phyloP scores from a whole-genome alignment of 2,329 filamentous ascomycete species.

The Didymella pinodella region DNA sequence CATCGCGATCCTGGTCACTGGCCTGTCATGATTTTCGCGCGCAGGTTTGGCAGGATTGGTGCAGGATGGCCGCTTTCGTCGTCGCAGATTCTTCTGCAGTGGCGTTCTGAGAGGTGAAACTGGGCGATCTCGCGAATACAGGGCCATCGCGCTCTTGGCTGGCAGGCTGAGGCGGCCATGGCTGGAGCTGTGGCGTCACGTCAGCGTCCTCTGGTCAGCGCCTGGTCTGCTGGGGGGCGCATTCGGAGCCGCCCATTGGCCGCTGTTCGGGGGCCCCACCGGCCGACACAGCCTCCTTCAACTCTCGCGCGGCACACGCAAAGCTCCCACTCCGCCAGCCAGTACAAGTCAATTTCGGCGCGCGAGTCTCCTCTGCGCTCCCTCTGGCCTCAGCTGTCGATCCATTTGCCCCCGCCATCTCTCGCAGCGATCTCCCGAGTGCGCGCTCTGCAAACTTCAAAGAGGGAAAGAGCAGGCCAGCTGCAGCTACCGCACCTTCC shows the following conservation, averaged over 20 bases:
- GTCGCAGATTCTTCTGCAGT: constrained; percentile 13
- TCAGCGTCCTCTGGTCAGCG: constrained; percentile 3
- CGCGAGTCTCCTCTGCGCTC: constrained; percentile 9
- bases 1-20: not conserved
- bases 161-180: not conserved
- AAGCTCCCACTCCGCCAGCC: constrained; percentile 19
- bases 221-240: constrained; percentile 3
- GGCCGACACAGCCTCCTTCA: constrained; percentile 15
- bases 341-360: constrained; percentile 16
- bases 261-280: constrained; percentile 4
- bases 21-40: constrained; percentile 1
- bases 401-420: constrained; percentile 9
- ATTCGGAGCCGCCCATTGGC: constrained; percentile 5
- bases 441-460: constrained; percentile 2
- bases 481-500: constrained; percentile 20
- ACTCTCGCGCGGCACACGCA: constrained; percentile 21
- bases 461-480: constrained; percentile 12
- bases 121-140: constrained; percentile 7
- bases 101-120: constrained; percentile 7
- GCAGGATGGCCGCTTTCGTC: constrained; percentile 4
- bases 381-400: constrained; percentile 5
- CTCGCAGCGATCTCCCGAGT: constrained; percentile 11
- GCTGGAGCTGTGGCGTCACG: constrained; percentile 15
- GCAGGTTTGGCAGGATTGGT: constrained; percentile 5
- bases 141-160: constrained; percentile 13